Evolutionary conservation across 2,329 filamentous ascomycete genomes (phyloP).

Genomic region (Sporothrix pseudoabietina): DNA sequence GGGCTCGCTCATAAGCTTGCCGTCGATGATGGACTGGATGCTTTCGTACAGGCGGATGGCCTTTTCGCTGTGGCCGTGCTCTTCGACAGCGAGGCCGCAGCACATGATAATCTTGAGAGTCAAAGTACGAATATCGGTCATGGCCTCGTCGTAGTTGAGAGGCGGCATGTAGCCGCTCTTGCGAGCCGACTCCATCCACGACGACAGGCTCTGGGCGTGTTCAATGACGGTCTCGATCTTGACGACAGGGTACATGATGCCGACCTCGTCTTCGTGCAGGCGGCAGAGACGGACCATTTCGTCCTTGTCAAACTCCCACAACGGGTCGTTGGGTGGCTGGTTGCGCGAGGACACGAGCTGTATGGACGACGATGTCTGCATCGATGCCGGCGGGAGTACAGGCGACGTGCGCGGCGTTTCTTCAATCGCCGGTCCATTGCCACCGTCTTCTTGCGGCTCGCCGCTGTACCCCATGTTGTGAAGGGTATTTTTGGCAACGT

Average conservation of each 20-base stretch:
- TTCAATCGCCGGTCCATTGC: slow-evolving; percentile 43
- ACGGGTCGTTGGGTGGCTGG: slow-evolving; percentile 61
- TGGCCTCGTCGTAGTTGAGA: slow-evolving; percentile 42
- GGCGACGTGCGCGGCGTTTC: slow-evolving; percentile 43
- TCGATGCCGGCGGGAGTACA: slow-evolving; percentile 38
- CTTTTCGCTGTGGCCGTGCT: slow-evolving; percentile 73
- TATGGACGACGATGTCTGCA: slow-evolving; percentile 43
- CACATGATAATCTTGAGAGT: slow-evolving; percentile 83
- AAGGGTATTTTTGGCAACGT: slow-evolving; percentile 82
- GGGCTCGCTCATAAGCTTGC: slow-evolving; percentile 59
- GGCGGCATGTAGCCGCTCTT: slow-evolving; percentile 40
- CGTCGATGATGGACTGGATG: slow-evolving; percentile 71
- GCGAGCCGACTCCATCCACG: slow-evolving; percentile 57
- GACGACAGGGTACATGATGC: slow-evolving; percentile 87
- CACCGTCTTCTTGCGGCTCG: slow-evolving; percentile 61
- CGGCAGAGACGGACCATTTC: slow-evolving; percentile 78
- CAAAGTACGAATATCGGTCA: slow-evolving; percentile 53
- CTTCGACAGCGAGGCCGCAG: slow-evolving; percentile 74
- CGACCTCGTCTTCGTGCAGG: slow-evolving; percentile 86
- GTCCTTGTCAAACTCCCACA: slow-evolving; percentile 75
- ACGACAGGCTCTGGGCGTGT: slow-evolving; percentile 69
- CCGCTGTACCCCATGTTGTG: slow-evolving; percentile 85
- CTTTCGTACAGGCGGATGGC: slow-evolving; percentile 74
- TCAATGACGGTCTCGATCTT: slow-evolving; percentile 70
- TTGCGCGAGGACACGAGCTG: slow-evolving; percentile 33